A percentile compares a stretch with the other conserved stretches of the same genome.
Conservation (phyloP, 1,284 basidiomycete species). For the Moesziomyces sp. region DNA sequence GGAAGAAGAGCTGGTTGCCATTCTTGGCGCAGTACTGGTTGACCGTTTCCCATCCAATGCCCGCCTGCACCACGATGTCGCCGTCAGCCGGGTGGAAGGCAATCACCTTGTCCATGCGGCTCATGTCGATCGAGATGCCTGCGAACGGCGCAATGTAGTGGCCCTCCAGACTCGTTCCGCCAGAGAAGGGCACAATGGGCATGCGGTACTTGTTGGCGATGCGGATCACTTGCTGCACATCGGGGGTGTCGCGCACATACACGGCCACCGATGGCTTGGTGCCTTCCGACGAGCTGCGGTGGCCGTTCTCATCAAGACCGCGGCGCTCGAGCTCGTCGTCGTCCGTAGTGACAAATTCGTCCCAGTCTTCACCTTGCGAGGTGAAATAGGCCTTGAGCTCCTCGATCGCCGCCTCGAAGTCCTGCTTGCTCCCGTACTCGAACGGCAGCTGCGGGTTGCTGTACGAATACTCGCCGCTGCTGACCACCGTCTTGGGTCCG, state of each 20-base stretch:
- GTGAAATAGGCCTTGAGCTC: constrained; percentile 53
- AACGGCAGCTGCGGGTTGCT: constrained; percentile 33
- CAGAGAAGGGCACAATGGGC: constrained; percentile 78
- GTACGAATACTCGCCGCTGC: constrained; percentile 8
- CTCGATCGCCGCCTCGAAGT: constrained; percentile 43
- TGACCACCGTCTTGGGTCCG: constrained; percentile 2
- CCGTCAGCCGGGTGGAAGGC: constrained; percentile 53
- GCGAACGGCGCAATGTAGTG: constrained; percentile 54
- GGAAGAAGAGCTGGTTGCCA: constrained; percentile 86
- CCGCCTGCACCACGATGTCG: constrained; percentile 71
- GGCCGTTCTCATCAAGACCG: constrained; percentile 46
- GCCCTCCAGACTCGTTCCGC: constrained; percentile 72
- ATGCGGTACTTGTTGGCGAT: constrained; percentile 76
- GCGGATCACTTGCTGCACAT: constrained; percentile 53
- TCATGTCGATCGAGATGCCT: constrained; percentile 81
- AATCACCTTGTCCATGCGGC: constrained; percentile 81
- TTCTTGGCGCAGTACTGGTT: constrained; percentile 79
- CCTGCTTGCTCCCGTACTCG: constrained; percentile 36
- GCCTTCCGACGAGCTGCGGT: constrained; percentile 34
- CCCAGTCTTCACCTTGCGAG: constrained; percentile 34
- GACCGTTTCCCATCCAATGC: constrained; percentile 84
- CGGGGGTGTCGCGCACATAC: constrained; percentile 46
- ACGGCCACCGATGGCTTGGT: constrained; percentile 51
- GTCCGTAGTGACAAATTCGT: constrained; percentile 40
- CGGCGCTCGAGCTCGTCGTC: constrained; percentile 48